Conservation (phyloP, 148 eudicot species). For the Rhododendron simsii region DNA sequence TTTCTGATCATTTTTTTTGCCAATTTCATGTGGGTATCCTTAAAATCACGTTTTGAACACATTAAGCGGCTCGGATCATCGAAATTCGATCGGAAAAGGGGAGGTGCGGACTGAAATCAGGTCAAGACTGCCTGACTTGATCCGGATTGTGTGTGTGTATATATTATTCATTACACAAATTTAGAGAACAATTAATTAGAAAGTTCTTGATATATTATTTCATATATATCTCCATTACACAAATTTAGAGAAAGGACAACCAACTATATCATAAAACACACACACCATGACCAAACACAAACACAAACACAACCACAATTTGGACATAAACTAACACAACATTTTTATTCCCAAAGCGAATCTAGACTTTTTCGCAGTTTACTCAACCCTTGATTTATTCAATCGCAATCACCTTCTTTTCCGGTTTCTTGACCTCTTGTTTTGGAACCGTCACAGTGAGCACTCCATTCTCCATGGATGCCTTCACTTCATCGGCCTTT, state of each 20-base stretch:
- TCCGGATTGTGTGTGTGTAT: too few relatives aligned
- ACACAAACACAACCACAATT: background rate
- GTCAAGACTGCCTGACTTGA: too few relatives aligned
- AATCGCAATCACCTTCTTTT: constrained; percentile 10
- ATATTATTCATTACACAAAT: background rate
- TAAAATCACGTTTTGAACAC: too few relatives aligned
- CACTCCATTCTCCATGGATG: constrained; percentile 14
- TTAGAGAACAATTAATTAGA: background rate
- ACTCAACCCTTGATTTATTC: background rate
- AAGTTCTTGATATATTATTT: background rate
- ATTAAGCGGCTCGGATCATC: too few relatives aligned
- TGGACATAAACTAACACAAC: background rate
- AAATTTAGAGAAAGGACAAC: background rate
- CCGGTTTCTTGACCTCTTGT: constrained; percentile 7
- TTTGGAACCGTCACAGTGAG: constrained; percentile 8
- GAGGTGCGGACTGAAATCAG: too few relatives aligned
- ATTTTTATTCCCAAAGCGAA: background rate
- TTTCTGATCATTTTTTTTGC: too few relatives aligned
- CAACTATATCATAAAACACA: background rate
- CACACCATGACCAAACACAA: background rate
- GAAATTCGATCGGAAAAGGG: too few relatives aligned
- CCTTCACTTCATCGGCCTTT: constrained; percentile 2
- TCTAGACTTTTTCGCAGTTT: background rate
- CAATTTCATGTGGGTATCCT: too few relatives aligned
- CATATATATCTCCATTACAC: background rate